Base-by-base conservation (phyloP, 208 protist genomes). In the Wallacemonas sp. region DNA sequence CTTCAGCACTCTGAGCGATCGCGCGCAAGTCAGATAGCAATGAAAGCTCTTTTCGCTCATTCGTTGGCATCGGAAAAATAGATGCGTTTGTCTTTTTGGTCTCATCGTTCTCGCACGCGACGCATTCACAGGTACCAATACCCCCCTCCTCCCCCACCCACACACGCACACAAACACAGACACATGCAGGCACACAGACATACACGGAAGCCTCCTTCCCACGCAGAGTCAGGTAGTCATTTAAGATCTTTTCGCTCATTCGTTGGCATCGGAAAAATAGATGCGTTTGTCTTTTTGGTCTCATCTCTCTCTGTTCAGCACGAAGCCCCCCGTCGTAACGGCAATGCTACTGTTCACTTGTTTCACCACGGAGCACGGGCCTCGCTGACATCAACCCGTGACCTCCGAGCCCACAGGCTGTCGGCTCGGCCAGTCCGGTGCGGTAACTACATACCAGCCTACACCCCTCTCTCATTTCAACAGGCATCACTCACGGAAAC, bases 191-290 rank as follows among this genome's bases (percentile, higher is more conserved):
- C 36, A 41, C 50, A 33, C 26, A 33, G 12, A 41, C 22, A 13
- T 5, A 65, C 8, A 71, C 54, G 19, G 13, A 41, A 9, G 24
- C 46, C 5, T 15, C 8, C 27, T 26, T 22, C 19, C 19, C 46
- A 19, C 46, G n/a, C 55, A 46, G 1, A 48, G 19, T 0, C 9
- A 67, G 27, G 24, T 27, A 29, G 12, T 48, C 27, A 0, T 34
- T 58, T 42, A 34, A 75, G 61, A 52, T 36, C 57, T 8, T 69
- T 8, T 75, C 69, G 33, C 48, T 66, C 67, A 65, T 61, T 33
- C 37, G 33, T 13, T 26, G 12, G 57, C 32, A 41, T 84, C 82
- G 73, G 78, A 80, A 89, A 89, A 89, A 85, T 89, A 89, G 76
- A 85, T 85, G 82, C 82, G 82, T 72, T 61, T 78, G 41, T 85